Conservation (phyloP, 495 filamentous ascomycete genomes). For the Parmelia sp. region DNA sequence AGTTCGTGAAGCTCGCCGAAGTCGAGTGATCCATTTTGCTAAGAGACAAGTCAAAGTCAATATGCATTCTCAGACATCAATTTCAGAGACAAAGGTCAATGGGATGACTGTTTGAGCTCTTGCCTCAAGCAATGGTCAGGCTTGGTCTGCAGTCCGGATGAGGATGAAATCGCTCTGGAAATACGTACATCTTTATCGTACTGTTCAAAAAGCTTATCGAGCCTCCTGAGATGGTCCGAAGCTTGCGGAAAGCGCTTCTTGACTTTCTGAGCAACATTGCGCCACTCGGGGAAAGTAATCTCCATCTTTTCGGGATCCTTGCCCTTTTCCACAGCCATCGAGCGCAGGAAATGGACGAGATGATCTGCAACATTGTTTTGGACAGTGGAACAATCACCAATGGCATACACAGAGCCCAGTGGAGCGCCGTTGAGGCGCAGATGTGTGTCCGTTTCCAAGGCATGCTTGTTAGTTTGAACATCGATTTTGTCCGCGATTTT, state of each 20-base stretch:
- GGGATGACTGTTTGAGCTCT: background rate
- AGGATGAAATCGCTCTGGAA: background rate
- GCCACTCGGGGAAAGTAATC: constrained; percentile 84
- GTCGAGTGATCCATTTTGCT: constrained; percentile 65
- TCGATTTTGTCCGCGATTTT: constrained; percentile 66
- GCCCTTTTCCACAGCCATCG: constrained; percentile 85
- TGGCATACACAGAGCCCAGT: constrained; percentile 90
- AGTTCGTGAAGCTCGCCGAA: constrained; percentile 87
- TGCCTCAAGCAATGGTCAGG: background rate
- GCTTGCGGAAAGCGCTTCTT: constrained; percentile 91
- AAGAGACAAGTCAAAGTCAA: background rate
- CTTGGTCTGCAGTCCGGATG: background rate
- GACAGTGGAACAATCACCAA: constrained; percentile 95
- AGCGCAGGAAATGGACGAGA: constrained; percentile 81
- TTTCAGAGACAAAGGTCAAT: background rate
- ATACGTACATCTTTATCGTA: constrained; percentile 83
- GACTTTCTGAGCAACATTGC: constrained; percentile 69
- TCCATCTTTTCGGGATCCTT: constrained; percentile 76
- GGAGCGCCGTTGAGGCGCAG: constrained; percentile 87
- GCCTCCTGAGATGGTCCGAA: constrained; percentile 75
- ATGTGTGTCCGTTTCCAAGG: constrained; percentile 92
- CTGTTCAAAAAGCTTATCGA: constrained; percentile 81
- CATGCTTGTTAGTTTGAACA: constrained; percentile 78
- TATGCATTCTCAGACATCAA: background rate
- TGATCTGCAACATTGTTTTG: constrained; percentile 92